Conservation (phyloP, 2,329 filamentous ascomycete genomes). For the Talaromyces sp. region DNA sequence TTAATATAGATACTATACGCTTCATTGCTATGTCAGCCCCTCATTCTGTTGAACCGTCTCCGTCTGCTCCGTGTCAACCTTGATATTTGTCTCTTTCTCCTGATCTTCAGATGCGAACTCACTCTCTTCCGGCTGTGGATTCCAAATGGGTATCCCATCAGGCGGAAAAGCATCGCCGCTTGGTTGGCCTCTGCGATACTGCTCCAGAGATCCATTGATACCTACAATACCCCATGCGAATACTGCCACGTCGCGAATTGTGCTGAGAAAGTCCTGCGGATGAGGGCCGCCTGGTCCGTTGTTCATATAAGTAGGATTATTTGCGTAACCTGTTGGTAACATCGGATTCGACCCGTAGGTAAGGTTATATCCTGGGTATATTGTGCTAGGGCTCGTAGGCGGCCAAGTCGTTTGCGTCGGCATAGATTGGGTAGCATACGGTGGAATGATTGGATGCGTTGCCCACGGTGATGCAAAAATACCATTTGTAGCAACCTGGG, state of each 20-base stretch:
- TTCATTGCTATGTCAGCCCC: background rate
- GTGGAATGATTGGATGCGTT: constrained; percentile 57
- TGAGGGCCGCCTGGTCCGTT: constrained; percentile 42
- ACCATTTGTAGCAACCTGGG: constrained; percentile 56
- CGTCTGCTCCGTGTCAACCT: background rate
- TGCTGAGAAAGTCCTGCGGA: constrained; percentile 68
- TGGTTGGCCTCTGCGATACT: constrained; percentile 62
- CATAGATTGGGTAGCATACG: constrained; percentile 28
- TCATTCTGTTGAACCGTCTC: background rate
- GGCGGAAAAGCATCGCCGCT: constrained; percentile 63
- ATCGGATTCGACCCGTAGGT: constrained; percentile 35
- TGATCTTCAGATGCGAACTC: background rate
- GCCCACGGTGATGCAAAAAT: constrained; percentile 82
- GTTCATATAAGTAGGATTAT: background rate
- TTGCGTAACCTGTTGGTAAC: background rate
- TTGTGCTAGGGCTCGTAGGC: background rate
- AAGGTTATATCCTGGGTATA: constrained; percentile 39
- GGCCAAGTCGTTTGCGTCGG: background rate
- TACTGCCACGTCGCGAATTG: constrained; percentile 81
- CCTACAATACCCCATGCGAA: constrained; percentile 81
- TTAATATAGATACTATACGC: background rate
- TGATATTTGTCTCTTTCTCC: background rate
- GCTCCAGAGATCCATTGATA: constrained; percentile 72
- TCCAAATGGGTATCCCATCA: constrained; percentile 49
- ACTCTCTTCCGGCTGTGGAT: constrained; percentile 36